These are phyloP conservation scores for Aegle marmelos DNA, from an alignment of 345 rosid genomes.

Conservation along the genomic window DNA sequence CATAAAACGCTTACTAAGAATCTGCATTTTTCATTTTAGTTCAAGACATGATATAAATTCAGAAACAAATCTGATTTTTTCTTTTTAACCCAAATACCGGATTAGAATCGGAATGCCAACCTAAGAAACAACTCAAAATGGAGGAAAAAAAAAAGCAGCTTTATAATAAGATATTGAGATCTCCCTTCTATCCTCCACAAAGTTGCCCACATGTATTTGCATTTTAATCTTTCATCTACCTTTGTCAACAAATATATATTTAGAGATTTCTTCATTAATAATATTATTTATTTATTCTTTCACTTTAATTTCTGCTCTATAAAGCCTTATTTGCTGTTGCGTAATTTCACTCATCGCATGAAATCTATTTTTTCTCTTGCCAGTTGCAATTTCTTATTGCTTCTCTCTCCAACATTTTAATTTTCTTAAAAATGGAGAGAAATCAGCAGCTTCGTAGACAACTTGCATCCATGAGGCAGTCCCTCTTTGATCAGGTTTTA, in stretches of 20 bases:
- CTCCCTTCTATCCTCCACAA: not conserved
- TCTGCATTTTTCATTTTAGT: not conserved
- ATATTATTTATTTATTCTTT: not conserved
- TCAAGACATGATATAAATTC: not conserved
- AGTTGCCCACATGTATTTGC: too few species aligned
- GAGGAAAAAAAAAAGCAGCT: too few species aligned
- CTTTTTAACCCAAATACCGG: not conserved
- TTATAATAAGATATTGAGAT: not conserved
- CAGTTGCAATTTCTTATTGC: not conserved
- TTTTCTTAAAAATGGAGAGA: conserved; percentile 28
- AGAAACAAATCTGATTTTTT: not conserved
- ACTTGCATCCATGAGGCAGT: conserved; percentile 48
- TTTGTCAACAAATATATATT: not conserved
- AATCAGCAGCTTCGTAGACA: conserved; percentile 47
- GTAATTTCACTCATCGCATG: conserved; percentile 4
- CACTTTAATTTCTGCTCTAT: conserved; percentile 18
- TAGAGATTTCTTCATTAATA: not conserved
- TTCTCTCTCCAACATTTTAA: conserved; percentile 13
- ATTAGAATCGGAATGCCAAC: conserved; percentile 10
- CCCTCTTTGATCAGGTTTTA: conserved; percentile 67
- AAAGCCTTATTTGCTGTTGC: conserved; percentile 14
- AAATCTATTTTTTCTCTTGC: not conserved
- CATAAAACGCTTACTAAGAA: conserved; percentile 4
- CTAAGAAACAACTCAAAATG: not conserved
- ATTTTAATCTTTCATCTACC: too few species aligned